These are phyloP conservation scores for Colletotrichum shisoi DNA, from an alignment of 2,329 filamentous ascomycete genomes.

Conservation along the genomic window DNA sequence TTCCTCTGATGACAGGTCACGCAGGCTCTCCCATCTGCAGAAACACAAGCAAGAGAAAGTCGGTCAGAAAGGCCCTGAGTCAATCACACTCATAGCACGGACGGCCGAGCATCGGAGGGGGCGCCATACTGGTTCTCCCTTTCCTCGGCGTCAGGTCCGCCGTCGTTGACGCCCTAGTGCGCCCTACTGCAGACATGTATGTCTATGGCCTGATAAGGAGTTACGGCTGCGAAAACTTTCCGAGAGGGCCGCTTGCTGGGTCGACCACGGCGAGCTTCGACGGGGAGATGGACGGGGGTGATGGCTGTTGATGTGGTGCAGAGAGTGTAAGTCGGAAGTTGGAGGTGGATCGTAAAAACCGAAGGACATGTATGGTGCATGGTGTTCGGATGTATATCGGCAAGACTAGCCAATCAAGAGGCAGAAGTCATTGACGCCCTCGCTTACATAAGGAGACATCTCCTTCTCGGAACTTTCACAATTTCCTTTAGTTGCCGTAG, in stretches of 20 bases:
- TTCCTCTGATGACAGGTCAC: slow-evolving; percentile 60
- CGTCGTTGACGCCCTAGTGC: slow-evolving; percentile 4
- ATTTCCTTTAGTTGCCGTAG: background rate
- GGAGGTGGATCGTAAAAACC: background rate
- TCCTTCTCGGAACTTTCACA: background rate
- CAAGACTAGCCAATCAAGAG: background rate
- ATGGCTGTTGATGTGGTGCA: background rate
- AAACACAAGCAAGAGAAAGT: background rate
- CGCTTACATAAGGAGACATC: background rate
- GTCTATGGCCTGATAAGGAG: background rate
- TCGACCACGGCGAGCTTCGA: background rate
- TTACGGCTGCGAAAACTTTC: background rate
- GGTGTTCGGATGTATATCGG: slow-evolving; percentile 9
- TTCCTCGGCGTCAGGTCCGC: slow-evolving; percentile 3
- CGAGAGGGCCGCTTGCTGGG: background rate
- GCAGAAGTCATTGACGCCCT: accelerated
- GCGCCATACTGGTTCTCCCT: slow-evolving; percentile 34
- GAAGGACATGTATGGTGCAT: no score
- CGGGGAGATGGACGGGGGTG: background rate
- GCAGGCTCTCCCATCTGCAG: slow-evolving; percentile 53
- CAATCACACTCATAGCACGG: no score
- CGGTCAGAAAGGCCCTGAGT: slow-evolving; percentile 9
- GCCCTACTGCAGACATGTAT: slow-evolving; percentile 23
- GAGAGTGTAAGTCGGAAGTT: slow-evolving; percentile 24
- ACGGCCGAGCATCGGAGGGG: slow-evolving; percentile 12